phyloP scores from a whole-genome alignment of 352 stramenopile species.

The Phytopythium ostracodes region DNA sequence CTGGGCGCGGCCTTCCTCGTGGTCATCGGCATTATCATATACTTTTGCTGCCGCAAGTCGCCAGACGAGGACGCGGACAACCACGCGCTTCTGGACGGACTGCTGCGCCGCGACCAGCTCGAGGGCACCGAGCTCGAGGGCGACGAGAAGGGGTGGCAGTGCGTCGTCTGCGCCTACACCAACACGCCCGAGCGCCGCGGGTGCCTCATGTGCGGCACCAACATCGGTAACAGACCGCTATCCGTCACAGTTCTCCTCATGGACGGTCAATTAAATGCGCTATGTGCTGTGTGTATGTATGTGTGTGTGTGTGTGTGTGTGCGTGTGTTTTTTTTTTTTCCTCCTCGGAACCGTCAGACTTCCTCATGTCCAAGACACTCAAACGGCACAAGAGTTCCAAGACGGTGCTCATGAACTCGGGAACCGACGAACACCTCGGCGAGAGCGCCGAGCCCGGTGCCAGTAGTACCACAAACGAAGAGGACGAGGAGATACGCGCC shows the following conservation, averaged over 20 bases:
- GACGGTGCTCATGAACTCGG: conserved; percentile 25
- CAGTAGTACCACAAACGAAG: conserved; percentile 10
- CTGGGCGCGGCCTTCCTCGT: conserved; percentile 26
- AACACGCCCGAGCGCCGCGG: conserved; percentile 34
- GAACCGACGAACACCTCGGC: conserved; percentile 24
- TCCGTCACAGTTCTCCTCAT: no score
- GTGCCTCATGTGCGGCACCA: conserved; percentile 72
- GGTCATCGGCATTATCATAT: conserved; percentile 27
- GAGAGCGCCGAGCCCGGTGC: conserved; percentile 5
- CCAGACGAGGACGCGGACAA: conserved; percentile 12
- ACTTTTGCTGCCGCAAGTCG: conserved; percentile 42
- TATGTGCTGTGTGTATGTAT: no score
- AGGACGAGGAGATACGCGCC: conserved; percentile 31
- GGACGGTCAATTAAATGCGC: no score
- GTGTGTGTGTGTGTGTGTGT: no score
- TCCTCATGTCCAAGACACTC: conserved; percentile 14
- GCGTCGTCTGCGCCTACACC: conserved; percentile 61
- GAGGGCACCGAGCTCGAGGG: conserved; percentile 48
- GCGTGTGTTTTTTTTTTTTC: no score
- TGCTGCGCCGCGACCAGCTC: conserved; percentile 59
- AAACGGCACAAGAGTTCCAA: conserved; percentile 50
- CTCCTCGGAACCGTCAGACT: no score
- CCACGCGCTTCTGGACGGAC: conserved; percentile 40
- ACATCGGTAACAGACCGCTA: conserved; percentile 14
- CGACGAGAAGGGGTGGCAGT: conserved; percentile 60